phyloP scores from a whole-genome alignment of 495 filamentous ascomycete genomes.

The Podospora bellae-mahoneyi region DNA sequence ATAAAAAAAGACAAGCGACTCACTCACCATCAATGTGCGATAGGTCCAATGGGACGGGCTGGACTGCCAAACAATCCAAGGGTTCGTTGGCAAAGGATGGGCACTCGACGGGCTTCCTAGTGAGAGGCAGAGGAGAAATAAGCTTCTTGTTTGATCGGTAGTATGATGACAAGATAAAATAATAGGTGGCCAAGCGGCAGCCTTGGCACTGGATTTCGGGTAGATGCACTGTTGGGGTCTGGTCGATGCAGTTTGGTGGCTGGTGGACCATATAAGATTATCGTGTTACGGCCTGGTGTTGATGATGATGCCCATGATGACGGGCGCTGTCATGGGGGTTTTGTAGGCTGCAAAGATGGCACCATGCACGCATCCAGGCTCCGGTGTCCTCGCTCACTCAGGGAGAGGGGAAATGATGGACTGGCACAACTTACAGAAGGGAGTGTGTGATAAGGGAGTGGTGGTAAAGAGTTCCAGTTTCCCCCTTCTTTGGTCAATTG shows the following conservation, averaged over 20 bases:
- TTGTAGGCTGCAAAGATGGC: conserved; percentile 5
- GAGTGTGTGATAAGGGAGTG: conserved; percentile 1
- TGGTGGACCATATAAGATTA: neutral
- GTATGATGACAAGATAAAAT: neutral
- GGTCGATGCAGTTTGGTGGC: conserved; percentile 5
- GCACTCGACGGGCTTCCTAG: neutral
- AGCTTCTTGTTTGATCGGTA: conserved; percentile 5
- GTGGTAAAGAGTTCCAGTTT: neutral
- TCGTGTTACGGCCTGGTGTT: neutral
- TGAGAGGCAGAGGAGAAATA: neutral
- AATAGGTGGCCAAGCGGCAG: neutral
- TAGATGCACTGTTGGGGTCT: conserved; percentile 5
- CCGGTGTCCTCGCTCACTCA: neutral
- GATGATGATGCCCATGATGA: neutral
- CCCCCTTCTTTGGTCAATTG: conserved; percentile 14
- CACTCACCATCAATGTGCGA: neutral
- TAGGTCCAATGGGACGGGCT: neutral
- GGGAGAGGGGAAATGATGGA: neutral
- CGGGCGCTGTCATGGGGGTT: neutral
- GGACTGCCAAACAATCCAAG: conserved; percentile 1
- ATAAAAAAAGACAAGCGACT: conserved; percentile 20
- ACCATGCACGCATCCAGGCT: neutral
- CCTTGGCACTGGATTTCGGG: neutral
- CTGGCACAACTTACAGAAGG: conserved; percentile 5
- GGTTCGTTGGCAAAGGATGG: neutral